phyloP scores from a whole-genome alignment of 148 eudicot genomes.

The Rhododendron kiyosumense region DNA sequence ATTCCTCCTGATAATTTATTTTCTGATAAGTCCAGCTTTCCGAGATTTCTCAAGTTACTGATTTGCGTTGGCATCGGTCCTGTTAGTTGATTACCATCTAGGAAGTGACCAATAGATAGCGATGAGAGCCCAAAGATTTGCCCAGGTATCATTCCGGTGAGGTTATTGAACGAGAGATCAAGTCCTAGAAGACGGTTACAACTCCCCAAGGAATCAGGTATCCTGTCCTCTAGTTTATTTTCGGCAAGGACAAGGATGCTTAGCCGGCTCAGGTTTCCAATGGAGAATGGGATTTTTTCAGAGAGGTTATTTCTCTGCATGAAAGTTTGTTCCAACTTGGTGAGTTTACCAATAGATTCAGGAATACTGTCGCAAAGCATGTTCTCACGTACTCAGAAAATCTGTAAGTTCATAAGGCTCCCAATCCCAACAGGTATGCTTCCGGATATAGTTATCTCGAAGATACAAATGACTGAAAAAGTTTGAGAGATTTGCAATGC shows the following conservation, averaged over 20 bases:
- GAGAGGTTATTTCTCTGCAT: not conserved
- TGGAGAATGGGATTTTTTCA: constrained; percentile 4
- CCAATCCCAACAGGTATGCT: constrained; percentile 13
- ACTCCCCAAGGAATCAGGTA: not conserved
- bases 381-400: not conserved
- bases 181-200: not conserved
- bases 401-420: not conserved
- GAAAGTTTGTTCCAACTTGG: not conserved
- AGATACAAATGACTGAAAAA: no score
- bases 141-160: constrained; percentile 5
- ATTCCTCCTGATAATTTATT: constrained; percentile 16
- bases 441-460: not conserved
- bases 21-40: not conserved
- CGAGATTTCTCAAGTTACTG: constrained; percentile 2
- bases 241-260: not conserved
- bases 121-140: not conserved
- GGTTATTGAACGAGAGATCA: not conserved
- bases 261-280: not conserved
- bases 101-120: not conserved
- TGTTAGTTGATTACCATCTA: not conserved
- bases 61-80: constrained; percentile 10
- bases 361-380: constrained; percentile 9
- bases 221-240: not conserved
- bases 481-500: no score
- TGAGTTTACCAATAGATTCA: constrained; percentile 5